Evolutionary conservation across 257 asterid genomes (phyloP).

Genomic region (Nicotiana noctiflora): DNA sequence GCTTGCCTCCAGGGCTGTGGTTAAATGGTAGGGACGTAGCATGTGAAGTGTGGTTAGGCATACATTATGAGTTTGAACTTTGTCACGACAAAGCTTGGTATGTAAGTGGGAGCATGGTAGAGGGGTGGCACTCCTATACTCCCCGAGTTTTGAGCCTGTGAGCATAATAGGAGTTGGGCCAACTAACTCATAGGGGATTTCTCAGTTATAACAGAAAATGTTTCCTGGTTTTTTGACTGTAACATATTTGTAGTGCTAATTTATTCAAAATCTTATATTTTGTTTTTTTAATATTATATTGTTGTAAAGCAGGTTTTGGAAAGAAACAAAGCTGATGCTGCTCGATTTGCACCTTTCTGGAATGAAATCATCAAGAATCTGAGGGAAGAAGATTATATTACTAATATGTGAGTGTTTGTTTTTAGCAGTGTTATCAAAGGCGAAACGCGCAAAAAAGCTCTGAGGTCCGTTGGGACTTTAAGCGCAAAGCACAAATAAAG

Average conservation of each 20-base stretch:
- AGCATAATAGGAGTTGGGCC: background rate
- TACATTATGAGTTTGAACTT: background rate
- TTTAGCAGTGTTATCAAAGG: no score
- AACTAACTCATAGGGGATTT: background rate
- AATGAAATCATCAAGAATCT: constrained; percentile 79
- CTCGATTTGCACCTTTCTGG: constrained; percentile 95
- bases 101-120: background rate
- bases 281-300: constrained; percentile 12
- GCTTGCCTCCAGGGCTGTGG: background rate
- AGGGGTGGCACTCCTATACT: background rate
- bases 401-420: constrained; percentile 53
- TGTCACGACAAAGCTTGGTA: background rate
- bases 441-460: no score
- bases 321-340: constrained; percentile 68
- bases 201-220: background rate
- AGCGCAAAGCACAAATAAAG: no score
- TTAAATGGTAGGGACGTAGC: background rate
- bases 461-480: no score
- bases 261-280: constrained; percentile 11
- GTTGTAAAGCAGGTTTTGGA: constrained; percentile 42
- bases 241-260: background rate
- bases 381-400: constrained; percentile 90
- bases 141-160: background rate
- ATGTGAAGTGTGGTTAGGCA: background rate
- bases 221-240: background rate